These are phyloP conservation scores for Spinacia oleracea DNA, from an alignment of 179 eudicot genomes.

Conservation along the genomic window DNA sequence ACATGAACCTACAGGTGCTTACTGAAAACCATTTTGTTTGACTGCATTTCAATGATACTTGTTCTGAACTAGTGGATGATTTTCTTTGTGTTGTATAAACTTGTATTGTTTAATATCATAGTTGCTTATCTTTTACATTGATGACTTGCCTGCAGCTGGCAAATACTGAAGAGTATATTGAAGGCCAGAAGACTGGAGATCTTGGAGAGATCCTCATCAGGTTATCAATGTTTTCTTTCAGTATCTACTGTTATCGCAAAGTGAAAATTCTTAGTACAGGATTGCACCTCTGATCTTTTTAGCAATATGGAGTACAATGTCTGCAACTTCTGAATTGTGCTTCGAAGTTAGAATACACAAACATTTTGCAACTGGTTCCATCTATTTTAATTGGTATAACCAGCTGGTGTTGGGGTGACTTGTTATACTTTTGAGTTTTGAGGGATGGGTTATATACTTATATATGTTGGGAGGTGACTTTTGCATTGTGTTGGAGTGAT, in stretches of 20 bases:
- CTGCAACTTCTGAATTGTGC: not conserved
- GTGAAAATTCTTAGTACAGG: conserved; percentile 42
- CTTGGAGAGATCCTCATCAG: conserved; percentile 91
- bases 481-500: too few relatives aligned
- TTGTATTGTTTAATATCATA: conserved; percentile 5
- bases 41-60: conserved; percentile 11
- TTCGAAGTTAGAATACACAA: not conserved
- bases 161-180: conserved; percentile 75
- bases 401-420: too few relatives aligned
- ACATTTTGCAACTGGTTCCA: not conserved
- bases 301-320: not conserved
- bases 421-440: not conserved
- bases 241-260: conserved; percentile 22
- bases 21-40: not conserved
- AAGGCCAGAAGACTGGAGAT: conserved; percentile 75
- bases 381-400: not conserved
- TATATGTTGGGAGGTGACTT: not conserved
- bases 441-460: not conserved
- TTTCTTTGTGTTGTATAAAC: not conserved
- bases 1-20: conserved; percentile 82
- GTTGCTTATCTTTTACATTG: not conserved
- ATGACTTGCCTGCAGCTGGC: conserved; percentile 49
- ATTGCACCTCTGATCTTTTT: not conserved
- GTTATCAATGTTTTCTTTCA: conserved; percentile 31
- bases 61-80: not conserved